Evolutionary conservation across 805 yeast species (phyloP), one percentile per base, ranked within the genome.

Genomic region (Ascoidea tarda): DNA sequence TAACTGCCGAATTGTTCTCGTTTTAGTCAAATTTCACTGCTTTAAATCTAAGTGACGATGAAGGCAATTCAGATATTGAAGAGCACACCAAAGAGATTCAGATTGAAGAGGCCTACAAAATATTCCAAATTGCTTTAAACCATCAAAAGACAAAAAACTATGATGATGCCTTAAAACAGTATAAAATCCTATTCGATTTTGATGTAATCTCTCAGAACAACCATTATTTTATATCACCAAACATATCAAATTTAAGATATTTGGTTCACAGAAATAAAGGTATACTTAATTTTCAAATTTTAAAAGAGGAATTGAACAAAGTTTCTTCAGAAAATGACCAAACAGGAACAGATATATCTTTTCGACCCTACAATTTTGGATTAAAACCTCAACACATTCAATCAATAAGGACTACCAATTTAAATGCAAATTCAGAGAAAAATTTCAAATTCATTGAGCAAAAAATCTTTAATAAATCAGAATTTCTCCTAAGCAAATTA

Each of bases 71-170:
- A 44, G 91, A 87, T 57, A 84, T 83, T 42, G 96, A 90, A 57
- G 91, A 88, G 57, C 96, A 89, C 61, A 84, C 97, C 1, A 72
- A 96, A 49, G 99, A 93, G 63, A 70, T 91, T 31, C 97, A 91
- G 60, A 77, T 78, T 21, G 98, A 93, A 64, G 86, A 85, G 61
- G 93, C 96, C 4, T 83, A 84, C 63, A 79, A 78, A 58, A 67
- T 81, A 10, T 88, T 84, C 62, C 87, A 87, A 59, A 66, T 67
- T 21, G 96, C 96, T 0, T 69, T 93, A 48, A 64, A 67, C 6
- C 68, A 68, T 6, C 91, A 93, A 58, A 79, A 81, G 56, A 64
- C 68, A 1, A 66, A 68, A 2, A 61, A 76, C 2, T 75, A 72
- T 55, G 66, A 65, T 0, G 71, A 68, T 4, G 83, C 97, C 0